Evolutionary conservation across 768 basidiomycete genomes (phyloP), one percentile per base, ranked within the genome.

Genomic region (Tylopilus sp.): DNA sequence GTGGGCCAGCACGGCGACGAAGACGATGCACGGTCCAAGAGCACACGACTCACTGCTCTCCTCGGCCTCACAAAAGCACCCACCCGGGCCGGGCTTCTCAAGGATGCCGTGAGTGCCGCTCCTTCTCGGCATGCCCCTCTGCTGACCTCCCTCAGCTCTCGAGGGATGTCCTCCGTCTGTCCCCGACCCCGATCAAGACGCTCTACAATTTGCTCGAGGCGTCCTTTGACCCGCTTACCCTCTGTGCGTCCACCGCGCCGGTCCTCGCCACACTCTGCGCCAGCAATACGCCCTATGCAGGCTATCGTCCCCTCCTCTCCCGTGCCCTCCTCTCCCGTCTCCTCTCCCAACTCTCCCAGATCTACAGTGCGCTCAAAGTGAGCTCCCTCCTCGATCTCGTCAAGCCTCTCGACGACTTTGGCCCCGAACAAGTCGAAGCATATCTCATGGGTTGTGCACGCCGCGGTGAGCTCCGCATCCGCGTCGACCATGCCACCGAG

Each of bases 401-500:
- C 43, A 78, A 80, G 1, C 94, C 95, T 38, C 74, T 91, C 18
- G 80, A 79, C 12, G 78, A 74, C 6, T 63, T 80, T 31, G 76
- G 75, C 4, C 80, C 82, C n/a, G 83, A 86, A 53, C 84, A 87
- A 65, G 75, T 86, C 57, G 93, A 98, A 71, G 87, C 88, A 4
- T 98, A 95, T 70, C 73, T 98, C 56, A 95, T 97, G 89, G 85
- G 87, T 31, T 91, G 92, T 52, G 91, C 91, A 40, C 82, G 86
- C 42, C 82, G 87, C 8, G 91, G 91, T 35, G 93, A 97, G 68
- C 80, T 98, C 44, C 79, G 73, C 59, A 86, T 97, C 56, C 83
- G 85, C 15, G 82, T 98, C 40, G 92, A 98, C 69, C 95, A 99
- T 67, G 85, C 87, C 26, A 81, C 79, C 3, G 89, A 91, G 17